A percentile compares a stretch with the other conserved stretches of the same genome.
Conservation (phyloP, 257 asterid genomes). For the Fraxinus excelsior region DNA sequence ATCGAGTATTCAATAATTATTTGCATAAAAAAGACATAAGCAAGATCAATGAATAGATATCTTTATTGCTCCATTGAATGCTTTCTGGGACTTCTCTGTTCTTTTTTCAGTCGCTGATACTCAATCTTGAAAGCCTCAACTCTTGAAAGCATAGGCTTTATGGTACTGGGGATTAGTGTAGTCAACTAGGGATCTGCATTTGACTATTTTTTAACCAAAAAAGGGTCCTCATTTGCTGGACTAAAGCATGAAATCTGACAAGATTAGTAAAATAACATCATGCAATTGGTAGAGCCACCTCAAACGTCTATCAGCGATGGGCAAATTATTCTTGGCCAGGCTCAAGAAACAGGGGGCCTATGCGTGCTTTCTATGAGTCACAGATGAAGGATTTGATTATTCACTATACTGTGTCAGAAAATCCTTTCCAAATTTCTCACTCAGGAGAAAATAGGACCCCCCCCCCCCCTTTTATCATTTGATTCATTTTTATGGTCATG, state of each 20-base stretch:
- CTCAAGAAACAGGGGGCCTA: too few species aligned
- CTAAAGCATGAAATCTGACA: conserved; percentile 19
- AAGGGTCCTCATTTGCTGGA: conserved; percentile 25
- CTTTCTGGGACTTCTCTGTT: conserved; percentile 17
- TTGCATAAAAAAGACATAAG: conserved; percentile 15
- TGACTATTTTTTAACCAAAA: conserved; percentile 24
- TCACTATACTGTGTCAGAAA: conserved; percentile 30
- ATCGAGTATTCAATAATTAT: not conserved
- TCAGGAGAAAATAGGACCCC: not conserved
- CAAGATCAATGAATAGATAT: conserved; percentile 25
- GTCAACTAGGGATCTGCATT: conserved; percentile 27
- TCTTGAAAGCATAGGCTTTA: conserved; percentile 12
- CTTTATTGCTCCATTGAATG: conserved; percentile 34
- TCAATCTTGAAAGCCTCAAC: conserved; percentile 8
- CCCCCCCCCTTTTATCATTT: not conserved
- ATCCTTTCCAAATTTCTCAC: not conserved
- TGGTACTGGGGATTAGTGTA: conserved; percentile 38
- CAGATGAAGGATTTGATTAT: conserved; percentile 41
- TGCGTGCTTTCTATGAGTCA: conserved; percentile 24
- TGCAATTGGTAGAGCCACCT: conserved; percentile 21
- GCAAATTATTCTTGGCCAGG: too few species aligned
- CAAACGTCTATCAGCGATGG: conserved; percentile 39
- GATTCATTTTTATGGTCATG: not conserved
- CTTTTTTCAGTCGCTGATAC: conserved; percentile 30
- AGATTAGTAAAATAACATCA: conserved; percentile 7